Evolutionary conservation across 1,284 basidiomycete genomes (phyloP).

Genomic region (Gymnopus androsaceus): DNA sequence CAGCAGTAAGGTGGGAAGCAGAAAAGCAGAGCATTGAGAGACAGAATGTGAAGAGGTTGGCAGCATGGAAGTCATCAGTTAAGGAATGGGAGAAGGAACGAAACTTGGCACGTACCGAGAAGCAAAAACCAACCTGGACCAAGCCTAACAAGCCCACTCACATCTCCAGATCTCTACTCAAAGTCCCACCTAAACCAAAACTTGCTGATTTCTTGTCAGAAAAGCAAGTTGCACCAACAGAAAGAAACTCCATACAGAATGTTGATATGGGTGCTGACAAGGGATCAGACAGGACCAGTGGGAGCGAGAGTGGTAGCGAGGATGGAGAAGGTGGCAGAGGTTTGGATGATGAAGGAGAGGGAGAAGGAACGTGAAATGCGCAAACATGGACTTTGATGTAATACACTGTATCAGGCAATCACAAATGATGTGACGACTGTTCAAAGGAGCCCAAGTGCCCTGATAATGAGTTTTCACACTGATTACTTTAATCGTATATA

Average conservation of each 20-base stretch:
- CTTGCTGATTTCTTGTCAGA: background rate
- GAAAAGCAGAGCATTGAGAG: background rate
- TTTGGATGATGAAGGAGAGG: background rate
- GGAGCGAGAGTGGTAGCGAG: background rate
- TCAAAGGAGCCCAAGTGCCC: background rate
- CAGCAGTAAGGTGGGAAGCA: background rate
- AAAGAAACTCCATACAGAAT: too few relatives aligned
- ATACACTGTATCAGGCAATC: background rate
- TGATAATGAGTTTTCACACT: background rate
- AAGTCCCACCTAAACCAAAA: conserved; percentile 1
- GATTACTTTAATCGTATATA: background rate
- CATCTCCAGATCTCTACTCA: background rate
- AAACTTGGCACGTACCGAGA: background rate
- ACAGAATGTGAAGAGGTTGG: background rate
- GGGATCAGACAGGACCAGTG: background rate
- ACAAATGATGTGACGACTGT: background rate
- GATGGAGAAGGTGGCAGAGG: background rate
- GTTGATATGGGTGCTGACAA: background rate
- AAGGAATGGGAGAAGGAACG: background rate
- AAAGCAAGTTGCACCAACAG: background rate
- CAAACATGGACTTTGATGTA: background rate
- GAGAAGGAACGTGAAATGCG: background rate
- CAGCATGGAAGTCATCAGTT: background rate
- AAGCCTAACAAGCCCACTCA: background rate
- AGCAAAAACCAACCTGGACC: background rate